These are phyloP conservation scores for Aureobasidium mangrovei DNA, from an alignment of 2,329 filamentous ascomycete species.

Conservation along the genomic window DNA sequence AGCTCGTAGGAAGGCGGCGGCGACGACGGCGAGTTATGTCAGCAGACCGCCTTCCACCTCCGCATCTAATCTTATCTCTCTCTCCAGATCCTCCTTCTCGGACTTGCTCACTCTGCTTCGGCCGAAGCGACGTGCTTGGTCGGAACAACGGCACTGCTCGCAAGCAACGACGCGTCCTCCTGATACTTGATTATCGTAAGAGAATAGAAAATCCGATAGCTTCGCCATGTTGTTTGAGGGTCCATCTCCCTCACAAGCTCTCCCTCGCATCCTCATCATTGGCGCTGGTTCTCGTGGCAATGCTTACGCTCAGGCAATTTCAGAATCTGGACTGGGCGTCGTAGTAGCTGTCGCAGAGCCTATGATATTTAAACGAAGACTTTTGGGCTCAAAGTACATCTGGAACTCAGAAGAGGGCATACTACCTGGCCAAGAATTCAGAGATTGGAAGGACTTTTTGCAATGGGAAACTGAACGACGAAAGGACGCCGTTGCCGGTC, in stretches of 20 bases:
- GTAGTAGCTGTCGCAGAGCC: conserved; percentile 78
- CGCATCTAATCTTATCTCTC: conserved; percentile 1
- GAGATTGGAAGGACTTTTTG: conserved; percentile 68
- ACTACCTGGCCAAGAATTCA: conserved; percentile 58
- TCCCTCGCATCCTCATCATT: conserved; percentile 61
- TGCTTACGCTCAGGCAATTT: conserved; percentile 62
- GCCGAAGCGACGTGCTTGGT: background rate
- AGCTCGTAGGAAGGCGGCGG: background rate
- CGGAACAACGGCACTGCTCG: background rate
- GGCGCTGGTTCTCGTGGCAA: conserved; percentile 74
- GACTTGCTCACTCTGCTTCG: background rate
- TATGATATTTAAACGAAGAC: conserved; percentile 62
- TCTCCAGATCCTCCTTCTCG: background rate
- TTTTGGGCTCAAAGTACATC: conserved; percentile 63
- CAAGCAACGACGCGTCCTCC: background rate
- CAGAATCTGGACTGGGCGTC: conserved; percentile 54
- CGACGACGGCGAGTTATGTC: conserved; percentile 7
- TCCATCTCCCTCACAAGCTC: background rate
- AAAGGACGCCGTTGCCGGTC: conserved; percentile 41
- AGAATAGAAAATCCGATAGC: no score
- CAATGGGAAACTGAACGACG: conserved; percentile 59
- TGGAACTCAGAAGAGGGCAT: conserved; percentile 48
- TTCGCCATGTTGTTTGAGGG: background rate
- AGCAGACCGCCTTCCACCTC: conserved; percentile 9
- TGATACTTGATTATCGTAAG: no score